Base-by-base conservation (phyloP, 805 yeast species). In the Cephaloascus albidus region DNA sequence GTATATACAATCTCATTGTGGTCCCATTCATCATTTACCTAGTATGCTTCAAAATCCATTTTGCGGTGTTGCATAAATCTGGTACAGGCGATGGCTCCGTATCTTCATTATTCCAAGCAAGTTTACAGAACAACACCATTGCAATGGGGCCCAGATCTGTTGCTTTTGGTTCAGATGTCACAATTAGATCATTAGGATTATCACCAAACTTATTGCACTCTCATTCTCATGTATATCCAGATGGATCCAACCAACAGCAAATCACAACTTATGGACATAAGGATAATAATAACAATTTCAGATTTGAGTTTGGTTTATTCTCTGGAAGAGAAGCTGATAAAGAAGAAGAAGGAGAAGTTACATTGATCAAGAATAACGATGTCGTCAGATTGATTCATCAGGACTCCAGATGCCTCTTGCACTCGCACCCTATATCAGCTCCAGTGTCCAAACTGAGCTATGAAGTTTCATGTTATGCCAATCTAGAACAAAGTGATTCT, bases 31-130 rank as follows among this genome's bases (percentile, higher is more conserved):
- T 69, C 23, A 75, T 90, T 18, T 93, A 86, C 53, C 54, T 85
- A 52, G 51, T 72, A 26, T 76, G 81, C 51, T 93, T 93, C 72
- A 83, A 80, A 54, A 64, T 85, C 33, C 98, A 93, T 58, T 93
- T 93, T 50, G 51, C 71, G 16, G 63, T 88, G 31, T 72, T 93
- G 41, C 76, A 73, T 51, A 79, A 78, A 50, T 74, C 94, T 2
- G 98, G 98, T 16, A 79, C 96, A 0, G 98, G 97, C 33, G 96
- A 90, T 58, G 84, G 94, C 3, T 80, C 93, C 38, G 85, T 93
- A 65, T 81, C 93, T 15, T 81, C 97, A 0, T 69, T 90, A 38
- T 81, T 93, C 61, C 98, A 93, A 60, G 89, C 90, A 8, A 85
- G 90, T 43, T 65, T 93, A 45, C 72, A 72, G 38, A 85, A 83